These are phyloP conservation scores for Gossypium laxum DNA, from an alignment of 441 rosid species.

Conservation along the genomic window DNA sequence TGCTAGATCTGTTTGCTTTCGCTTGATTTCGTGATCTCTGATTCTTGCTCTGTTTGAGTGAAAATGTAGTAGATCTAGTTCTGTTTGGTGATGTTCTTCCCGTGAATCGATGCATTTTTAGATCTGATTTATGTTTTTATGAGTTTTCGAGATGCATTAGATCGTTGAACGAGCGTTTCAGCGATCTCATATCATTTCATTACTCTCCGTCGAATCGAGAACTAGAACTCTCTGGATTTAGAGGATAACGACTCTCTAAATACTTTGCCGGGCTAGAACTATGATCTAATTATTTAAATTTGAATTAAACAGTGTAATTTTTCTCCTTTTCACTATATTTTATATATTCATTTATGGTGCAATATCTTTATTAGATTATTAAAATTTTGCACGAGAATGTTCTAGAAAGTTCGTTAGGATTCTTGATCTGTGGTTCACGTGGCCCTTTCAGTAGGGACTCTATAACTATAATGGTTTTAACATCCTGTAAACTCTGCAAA, in stretches of 20 bases:
- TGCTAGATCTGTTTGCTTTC: constrained; percentile 2
- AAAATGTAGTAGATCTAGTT: background rate
- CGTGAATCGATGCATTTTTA: background rate
- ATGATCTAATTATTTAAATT: background rate
- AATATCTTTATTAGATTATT: background rate
- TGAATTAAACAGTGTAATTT: no score
- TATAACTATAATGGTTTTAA: no score
- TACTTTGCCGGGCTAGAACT: background rate
- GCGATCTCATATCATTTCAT: background rate
- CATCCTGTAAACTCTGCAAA: no score
- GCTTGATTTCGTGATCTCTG: constrained; percentile 3
- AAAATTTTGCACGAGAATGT: background rate
- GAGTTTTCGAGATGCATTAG: background rate
- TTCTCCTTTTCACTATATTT: background rate
- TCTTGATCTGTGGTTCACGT: background rate
- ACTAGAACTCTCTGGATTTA: background rate
- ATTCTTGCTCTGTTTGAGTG: background rate
- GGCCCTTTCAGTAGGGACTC: no score
- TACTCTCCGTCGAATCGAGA: background rate
- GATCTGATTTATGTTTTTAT: background rate
- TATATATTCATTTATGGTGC: background rate
- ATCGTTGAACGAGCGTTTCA: constrained; percentile 1
- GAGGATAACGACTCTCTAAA: background rate
- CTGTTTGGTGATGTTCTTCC: background rate
- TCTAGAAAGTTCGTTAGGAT: constrained; percentile 1